These are phyloP conservation scores for Lentinula boryana DNA, from an alignment of 768 basidiomycete species.

Conservation along the genomic window DNA sequence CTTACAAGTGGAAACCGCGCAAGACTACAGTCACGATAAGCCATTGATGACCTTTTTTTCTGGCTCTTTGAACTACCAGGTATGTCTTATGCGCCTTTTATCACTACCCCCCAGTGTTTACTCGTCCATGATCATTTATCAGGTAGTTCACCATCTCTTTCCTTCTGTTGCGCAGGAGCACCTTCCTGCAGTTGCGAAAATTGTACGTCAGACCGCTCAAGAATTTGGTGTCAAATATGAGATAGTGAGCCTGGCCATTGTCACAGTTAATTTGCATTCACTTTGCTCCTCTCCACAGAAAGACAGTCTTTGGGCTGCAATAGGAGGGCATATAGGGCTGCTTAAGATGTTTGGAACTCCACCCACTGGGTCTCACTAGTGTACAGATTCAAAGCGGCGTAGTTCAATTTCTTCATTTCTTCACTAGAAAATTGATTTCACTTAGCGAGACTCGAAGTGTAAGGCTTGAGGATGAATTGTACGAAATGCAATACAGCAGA, in stretches of 20 bases:
- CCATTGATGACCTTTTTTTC: not conserved
- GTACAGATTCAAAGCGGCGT: too few relatives aligned
- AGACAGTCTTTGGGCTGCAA: not conserved
- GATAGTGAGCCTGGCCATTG: not conserved
- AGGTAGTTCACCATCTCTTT: conserved; percentile 1
- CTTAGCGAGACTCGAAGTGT: too few relatives aligned
- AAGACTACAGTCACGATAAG: not conserved
- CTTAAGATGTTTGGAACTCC: not conserved
- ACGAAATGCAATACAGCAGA: not conserved
- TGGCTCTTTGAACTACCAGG: not conserved
- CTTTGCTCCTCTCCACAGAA: not conserved
- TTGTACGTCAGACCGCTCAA: not conserved
- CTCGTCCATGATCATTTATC: not conserved
- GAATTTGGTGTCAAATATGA: not conserved
- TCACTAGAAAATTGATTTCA: too few relatives aligned
- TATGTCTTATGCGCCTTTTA: not conserved
- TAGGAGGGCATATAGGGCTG: conserved; percentile 1
- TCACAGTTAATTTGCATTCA: not conserved
- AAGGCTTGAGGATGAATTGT: too few relatives aligned
- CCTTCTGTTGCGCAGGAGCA: not conserved
- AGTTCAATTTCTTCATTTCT: too few relatives aligned
- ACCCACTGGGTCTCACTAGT: not conserved
- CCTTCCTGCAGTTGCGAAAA: not conserved
- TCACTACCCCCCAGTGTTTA: not conserved
- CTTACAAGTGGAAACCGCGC: not conserved